phyloP scores from a whole-genome alignment of 208 protist genomes.

The Trypanosoma congolense region DNA sequence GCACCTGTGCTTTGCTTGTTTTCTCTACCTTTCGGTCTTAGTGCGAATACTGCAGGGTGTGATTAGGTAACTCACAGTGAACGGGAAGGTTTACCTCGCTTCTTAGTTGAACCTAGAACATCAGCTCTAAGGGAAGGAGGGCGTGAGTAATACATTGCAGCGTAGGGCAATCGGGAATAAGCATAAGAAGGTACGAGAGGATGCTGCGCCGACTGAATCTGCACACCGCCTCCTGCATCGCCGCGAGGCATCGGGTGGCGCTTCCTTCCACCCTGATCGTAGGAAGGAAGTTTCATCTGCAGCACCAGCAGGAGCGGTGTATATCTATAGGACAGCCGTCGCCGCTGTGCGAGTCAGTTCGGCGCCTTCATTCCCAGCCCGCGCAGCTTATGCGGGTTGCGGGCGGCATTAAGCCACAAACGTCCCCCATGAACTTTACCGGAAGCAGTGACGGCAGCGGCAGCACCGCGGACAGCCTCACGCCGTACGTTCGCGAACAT shows the following conservation, averaged over 20 bases:
- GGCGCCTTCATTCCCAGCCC: slow-evolving; percentile 14
- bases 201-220: slow-evolving; percentile 24
- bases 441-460: slow-evolving; percentile 25
- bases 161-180: too few species aligned
- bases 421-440: slow-evolving; percentile 41
- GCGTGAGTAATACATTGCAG: too few species aligned
- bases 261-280: slow-evolving; percentile 11
- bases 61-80: too few species aligned
- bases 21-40: too few species aligned
- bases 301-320: not conserved
- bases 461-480: slow-evolving; percentile 68
- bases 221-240: slow-evolving; percentile 2
- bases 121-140: too few species aligned
- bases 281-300: not conserved
- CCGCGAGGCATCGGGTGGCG: slow-evolving; percentile 6
- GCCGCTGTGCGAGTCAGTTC: slow-evolving; percentile 3
- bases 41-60: too few species aligned
- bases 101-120: too few species aligned
- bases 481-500: slow-evolving; percentile 77
- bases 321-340: slow-evolving; percentile 3
- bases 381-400: slow-evolving; percentile 17
- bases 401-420: slow-evolving; percentile 27
- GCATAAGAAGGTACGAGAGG: slow-evolving; percentile 20
- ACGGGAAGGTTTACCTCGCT: too few species aligned
- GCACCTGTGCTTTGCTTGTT: too few species aligned